phyloP scores from a whole-genome alignment of 1,139 yeast species.

The Candida pseudocylindracea region DNA sequence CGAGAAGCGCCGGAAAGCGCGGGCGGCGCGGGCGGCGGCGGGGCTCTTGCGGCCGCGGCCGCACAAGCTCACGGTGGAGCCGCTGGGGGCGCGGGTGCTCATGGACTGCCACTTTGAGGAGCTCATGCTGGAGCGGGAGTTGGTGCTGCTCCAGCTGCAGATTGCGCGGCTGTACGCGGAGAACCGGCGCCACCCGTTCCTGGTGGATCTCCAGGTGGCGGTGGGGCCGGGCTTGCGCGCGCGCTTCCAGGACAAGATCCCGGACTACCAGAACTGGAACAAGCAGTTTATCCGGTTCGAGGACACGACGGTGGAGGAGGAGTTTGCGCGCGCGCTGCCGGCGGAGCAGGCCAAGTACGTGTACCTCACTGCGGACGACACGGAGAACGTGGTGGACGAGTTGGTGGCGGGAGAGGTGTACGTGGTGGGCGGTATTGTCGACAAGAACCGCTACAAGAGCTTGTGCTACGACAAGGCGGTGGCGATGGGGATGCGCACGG shows the following conservation, averaged over 20 bases:
- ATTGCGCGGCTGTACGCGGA: conserved; percentile 66
- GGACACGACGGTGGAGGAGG: conserved; percentile 11
- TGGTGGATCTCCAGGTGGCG: conserved; percentile 37
- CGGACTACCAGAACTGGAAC: conserved; percentile 39
- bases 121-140: conserved; percentile 63
- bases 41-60: conserved; percentile 7
- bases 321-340: conserved; percentile 14
- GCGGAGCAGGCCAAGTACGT: conserved; percentile 20
- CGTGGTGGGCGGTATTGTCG: conserved; percentile 89
- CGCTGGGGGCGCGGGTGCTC: conserved; percentile 29
- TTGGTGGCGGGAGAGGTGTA: conserved; percentile 55
- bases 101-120: conserved; percentile 86
- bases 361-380: conserved; percentile 64
- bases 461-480: conserved; percentile 71
- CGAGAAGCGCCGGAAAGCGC: conserved; percentile 19
- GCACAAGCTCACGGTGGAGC: conserved; percentile 10
- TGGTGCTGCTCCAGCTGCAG: conserved; percentile 59
- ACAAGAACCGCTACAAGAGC: conserved; percentile 75
- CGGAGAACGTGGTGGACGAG: conserved; percentile 38
- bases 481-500: conserved; percentile 46
- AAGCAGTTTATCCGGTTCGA: conserved; percentile 24
- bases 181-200: conserved; percentile 36
- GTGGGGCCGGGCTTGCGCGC: conserved; percentile 47
- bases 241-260: conserved; percentile 45
- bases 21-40: conserved; percentile 11